Conservation (phyloP, 805 yeast genomes). For the Cyberlindnera mrakii region DNA sequence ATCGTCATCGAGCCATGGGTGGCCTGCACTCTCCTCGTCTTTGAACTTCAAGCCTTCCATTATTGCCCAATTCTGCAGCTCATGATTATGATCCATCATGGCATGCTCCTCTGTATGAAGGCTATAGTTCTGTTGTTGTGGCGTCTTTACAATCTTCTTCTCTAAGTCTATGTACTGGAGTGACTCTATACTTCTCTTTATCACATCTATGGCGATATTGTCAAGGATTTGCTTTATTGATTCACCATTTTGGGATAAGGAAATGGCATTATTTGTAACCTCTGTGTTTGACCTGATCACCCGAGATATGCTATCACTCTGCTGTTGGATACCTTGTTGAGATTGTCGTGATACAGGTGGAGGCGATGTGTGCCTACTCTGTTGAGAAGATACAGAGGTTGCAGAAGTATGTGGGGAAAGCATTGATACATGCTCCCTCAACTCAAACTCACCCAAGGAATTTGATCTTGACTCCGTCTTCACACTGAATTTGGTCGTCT, state of each 20-base stretch:
- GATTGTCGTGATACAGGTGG: background rate
- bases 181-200: constrained; percentile 17
- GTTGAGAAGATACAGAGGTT: background rate
- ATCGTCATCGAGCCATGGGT: background rate
- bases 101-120: background rate
- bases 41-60: constrained; percentile 1
- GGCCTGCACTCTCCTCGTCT: background rate
- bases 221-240: constrained; percentile 20
- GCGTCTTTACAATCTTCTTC: constrained; percentile 2
- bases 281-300: constrained; percentile 1
- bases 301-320: background rate
- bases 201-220: constrained; percentile 16
- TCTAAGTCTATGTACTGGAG: constrained; percentile 17
- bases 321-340: background rate
- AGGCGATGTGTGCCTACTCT: background rate
- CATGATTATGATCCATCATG: too few relatives aligned
- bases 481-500: background rate
- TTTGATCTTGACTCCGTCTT: background rate
- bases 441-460: background rate
- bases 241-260: constrained; percentile 19
- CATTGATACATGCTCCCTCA: too few relatives aligned
- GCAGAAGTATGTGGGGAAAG: too few relatives aligned
- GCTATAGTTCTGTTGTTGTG: background rate
- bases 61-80: background rate
- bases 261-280: constrained; percentile 14